phyloP scores from a whole-genome alignment of 139 green algal genomes.

The Chlorella sp. region DNA sequence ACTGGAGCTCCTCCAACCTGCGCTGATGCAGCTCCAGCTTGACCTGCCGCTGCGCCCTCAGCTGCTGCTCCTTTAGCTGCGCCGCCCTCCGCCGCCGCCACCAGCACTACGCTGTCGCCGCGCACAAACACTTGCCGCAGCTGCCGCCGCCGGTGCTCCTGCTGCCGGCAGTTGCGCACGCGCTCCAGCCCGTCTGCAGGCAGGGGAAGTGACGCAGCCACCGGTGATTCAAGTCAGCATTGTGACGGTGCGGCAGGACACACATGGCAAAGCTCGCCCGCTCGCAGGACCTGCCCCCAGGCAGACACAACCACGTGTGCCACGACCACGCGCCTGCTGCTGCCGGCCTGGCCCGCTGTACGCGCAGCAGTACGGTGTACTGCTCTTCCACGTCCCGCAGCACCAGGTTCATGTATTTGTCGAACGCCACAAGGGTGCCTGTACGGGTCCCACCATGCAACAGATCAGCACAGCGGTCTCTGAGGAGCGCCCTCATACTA shows the following conservation, averaged over 20 bases:
- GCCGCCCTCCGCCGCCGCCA: slow-evolving; percentile 5
- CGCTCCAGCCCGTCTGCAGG: slow-evolving; percentile 14
- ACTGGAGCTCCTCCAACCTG: neutral
- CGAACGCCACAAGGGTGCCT: slow-evolving; percentile 68
- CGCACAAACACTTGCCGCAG: slow-evolving; percentile 73
- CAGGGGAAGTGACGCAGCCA: neutral
- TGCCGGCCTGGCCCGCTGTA: slow-evolving; percentile 22
- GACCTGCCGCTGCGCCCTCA: neutral
- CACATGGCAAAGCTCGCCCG: neutral
- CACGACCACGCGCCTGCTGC: neutral
- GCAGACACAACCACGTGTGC: neutral
- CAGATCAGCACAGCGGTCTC: neutral
- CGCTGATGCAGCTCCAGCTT: too few relatives aligned
- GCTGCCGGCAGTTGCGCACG: slow-evolving; percentile 47
- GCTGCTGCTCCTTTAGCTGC: neutral
- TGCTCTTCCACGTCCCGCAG: slow-evolving; percentile 73
- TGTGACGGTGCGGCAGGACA: neutral
- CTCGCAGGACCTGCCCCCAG: too few relatives aligned
- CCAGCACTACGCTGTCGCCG: slow-evolving; percentile 69
- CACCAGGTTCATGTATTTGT: slow-evolving; percentile 80
- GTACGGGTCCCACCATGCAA: neutral
- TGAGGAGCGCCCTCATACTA: neutral
- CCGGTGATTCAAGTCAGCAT: neutral
- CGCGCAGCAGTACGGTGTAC: slow-evolving; percentile 71
- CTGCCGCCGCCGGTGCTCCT: slow-evolving; percentile 63